A percentile compares a stretch with the other conserved stretches of the same genome.
Evolutionary conservation across 306 rosid species (phyloP).

Genomic region (Citrullus amarus): DNA sequence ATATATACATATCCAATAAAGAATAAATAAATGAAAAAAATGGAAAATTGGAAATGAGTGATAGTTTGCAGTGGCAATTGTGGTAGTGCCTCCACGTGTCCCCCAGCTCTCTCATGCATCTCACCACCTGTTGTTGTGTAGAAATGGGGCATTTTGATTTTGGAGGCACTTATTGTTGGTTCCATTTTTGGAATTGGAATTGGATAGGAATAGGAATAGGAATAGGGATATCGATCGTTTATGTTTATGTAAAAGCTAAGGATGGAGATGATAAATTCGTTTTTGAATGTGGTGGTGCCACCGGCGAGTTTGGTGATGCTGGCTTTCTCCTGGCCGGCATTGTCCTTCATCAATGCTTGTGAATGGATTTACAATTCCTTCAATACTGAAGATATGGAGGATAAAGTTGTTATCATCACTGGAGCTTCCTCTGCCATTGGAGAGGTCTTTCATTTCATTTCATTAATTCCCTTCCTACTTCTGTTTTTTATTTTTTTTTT

Average conservation of each 20-base stretch:
- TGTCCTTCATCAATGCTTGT: constrained; percentile 53
- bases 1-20: too few species aligned
- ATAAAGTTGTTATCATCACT: constrained; percentile 72
- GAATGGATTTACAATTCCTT: constrained; percentile 47
- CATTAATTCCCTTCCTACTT: neutral
- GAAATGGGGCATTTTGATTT: neutral
- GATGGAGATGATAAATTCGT: constrained; percentile 42
- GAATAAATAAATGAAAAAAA: too few species aligned
- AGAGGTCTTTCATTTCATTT: constrained; percentile 31
- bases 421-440: constrained; percentile 96
- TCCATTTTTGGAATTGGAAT: neutral
- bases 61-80: neutral
- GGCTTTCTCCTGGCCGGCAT: constrained; percentile 79
- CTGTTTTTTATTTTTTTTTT: too few species aligned
- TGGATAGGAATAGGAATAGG: too few species aligned
- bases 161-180: neutral
- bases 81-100: neutral
- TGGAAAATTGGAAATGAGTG: too few species aligned
- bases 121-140: neutral
- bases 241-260: neutral
- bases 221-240: too few species aligned
- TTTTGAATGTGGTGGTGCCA: constrained; percentile 59
- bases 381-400: constrained; percentile 37
- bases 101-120: neutral
- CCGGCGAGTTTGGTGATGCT: constrained; percentile 50